Base-by-base conservation (phyloP, 2,329 filamentous ascomycete species). In the Stagonosporopsis tanaceti region DNA sequence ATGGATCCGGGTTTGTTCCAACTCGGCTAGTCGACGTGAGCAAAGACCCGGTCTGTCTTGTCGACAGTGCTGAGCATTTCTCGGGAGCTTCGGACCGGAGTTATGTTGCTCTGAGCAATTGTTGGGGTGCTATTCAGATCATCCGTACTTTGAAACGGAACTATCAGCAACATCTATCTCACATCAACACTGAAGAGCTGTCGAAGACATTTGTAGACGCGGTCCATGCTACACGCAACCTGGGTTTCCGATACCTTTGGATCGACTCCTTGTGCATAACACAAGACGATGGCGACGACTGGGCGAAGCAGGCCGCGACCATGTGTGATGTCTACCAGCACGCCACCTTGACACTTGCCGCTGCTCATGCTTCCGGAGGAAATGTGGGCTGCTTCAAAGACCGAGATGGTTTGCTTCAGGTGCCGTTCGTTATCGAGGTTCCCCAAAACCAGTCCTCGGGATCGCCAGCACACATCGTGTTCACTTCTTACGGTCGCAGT, bases 301-400 rank as follows among this genome's bases (percentile, higher is more conserved):
- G 69, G 70, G 50, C 55, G 20, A 51, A 56, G 3, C 66, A 73
- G 47, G 64, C 65, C 22, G 63, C 61, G 12, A 63, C 60, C 2
- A 73, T 73, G 69, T 62, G 63, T 32, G 59, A 62, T 37, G 61
- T 73, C 1, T 73, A 71, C 53, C 61, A 57, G 17, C 59, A 63
- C 27, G 67, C 68, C 2, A 40, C 35, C 4, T 27, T 69, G 2
- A 72, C 63, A 11, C 64, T 72, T 24, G 61, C 62, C 4, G 70
- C 68, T 11, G 62, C 67, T 14, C 62, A 65, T 55, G 64, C 70
- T 2, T 8, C 53, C 2, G 61, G 61, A 6, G 64, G 65, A 25
- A 60, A 64, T 20, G 47, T 62, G 6, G 67, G 67, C 1, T 68
- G 64, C 38, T 70, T 66, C 38, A 34, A 58, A n/a, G 37, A 63